Conservation (phyloP, 176 grass and related monocot genomes). For the Microstegium vimineum region DNA sequence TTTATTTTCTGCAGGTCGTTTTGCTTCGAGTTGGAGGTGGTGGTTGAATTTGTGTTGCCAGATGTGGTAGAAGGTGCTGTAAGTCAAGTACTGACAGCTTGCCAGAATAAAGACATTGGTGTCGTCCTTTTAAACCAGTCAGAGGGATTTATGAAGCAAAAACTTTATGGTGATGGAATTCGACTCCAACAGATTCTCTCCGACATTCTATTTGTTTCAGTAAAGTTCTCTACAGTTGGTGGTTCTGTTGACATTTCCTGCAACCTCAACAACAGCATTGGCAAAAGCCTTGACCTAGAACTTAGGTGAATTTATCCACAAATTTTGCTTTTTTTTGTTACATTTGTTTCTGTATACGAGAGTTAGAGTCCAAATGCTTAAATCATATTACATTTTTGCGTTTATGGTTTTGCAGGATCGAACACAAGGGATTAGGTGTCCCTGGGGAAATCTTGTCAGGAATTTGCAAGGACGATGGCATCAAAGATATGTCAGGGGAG, state of each 20-base stretch:
- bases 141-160: conserved; percentile 55
- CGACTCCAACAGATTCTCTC: conserved; percentile 88
- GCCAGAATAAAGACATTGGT: conserved; percentile 69
- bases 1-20: too few species aligned
- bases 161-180: conserved; percentile 62
- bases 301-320: conserved; percentile 23
- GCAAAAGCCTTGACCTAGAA: conserved; percentile 66
- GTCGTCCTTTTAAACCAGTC: conserved; percentile 52
- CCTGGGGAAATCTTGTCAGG: too few species aligned
- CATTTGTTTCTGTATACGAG: too few species aligned
- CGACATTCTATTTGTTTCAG: conserved; percentile 59
- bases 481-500: too few species aligned
- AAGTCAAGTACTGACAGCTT: conserved; percentile 65
- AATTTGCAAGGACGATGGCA: too few species aligned
- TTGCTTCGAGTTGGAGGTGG: too few species aligned
- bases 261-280: conserved; percentile 57
- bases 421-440: too few species aligned
- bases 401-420: too few species aligned
- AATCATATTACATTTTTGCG: too few species aligned
- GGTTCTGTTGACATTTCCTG: conserved; percentile 55
- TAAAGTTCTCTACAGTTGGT: conserved; percentile 76
- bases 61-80: conserved; percentile 67
- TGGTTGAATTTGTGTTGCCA: conserved; percentile 46
- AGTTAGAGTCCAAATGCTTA: too few species aligned
- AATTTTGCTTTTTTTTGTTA: too few species aligned